These are phyloP conservation scores for Pythium utonaiense DNA, from an alignment of 352 stramenopile genomes.

Conservation along the genomic window DNA sequence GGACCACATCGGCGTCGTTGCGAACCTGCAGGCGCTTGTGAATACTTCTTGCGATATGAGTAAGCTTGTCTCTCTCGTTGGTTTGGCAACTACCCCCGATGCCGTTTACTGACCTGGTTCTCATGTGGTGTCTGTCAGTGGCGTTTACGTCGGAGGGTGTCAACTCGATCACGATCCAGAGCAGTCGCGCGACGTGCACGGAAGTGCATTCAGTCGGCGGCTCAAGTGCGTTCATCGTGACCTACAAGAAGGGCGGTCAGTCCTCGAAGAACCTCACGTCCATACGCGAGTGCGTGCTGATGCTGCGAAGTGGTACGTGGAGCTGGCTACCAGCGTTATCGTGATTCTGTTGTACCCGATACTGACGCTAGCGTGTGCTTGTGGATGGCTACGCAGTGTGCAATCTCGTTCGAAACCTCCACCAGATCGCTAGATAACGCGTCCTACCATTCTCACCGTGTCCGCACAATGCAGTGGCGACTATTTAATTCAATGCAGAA, in stretches of 20 bases:
- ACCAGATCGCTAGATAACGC: constrained; percentile 51
- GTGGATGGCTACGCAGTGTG: constrained; percentile 43
- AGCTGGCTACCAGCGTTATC: no score
- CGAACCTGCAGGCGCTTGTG: constrained; percentile 87
- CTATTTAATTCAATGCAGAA: constrained; percentile 2
- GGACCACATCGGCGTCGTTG: constrained; percentile 88
- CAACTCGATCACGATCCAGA: constrained; percentile 87
- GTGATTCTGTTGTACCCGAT: no score
- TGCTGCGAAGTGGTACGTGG: constrained; percentile 68
- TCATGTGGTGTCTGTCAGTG: constrained; percentile 65
- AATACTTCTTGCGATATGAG: constrained; percentile 85
- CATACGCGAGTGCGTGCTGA: constrained; percentile 79
- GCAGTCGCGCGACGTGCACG: constrained; percentile 78
- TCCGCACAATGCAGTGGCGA: no score
- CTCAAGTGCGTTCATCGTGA: constrained; percentile 78
- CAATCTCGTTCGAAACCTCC: constrained; percentile 61
- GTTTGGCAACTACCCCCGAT: no score
- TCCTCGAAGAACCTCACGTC: constrained; percentile 60
- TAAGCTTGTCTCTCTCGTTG: constrained; percentile 29
- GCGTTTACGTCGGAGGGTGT: constrained; percentile 76
- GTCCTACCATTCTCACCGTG: no score
- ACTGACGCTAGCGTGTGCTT: not conserved
- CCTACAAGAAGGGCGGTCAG: constrained; percentile 79
- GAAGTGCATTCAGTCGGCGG: constrained; percentile 83
- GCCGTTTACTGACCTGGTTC: no score